Percentiles rank a stretch among this genome's conserved stretches.
Evolutionary conservation across 2,329 filamentous ascomycete species (phyloP).

Genomic region (Incumbomyces lentus): DNA sequence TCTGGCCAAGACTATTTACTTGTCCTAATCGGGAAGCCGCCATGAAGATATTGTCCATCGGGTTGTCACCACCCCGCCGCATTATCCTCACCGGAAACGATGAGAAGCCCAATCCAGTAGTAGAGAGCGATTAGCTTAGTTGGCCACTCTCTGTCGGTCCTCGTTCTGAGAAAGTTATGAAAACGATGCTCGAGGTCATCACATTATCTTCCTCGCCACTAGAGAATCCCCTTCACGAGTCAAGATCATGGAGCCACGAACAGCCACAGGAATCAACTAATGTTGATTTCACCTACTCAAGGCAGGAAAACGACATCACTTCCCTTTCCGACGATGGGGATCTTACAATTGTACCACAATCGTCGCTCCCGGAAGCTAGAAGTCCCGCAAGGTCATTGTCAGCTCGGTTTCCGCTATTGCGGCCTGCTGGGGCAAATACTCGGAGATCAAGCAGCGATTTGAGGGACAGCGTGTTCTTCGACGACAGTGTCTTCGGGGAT

Average conservation of each 20-base stretch:
- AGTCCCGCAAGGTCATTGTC: background rate
- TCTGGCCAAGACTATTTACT: constrained; percentile 5
- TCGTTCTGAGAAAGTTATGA: background rate
- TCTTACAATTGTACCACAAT: background rate
- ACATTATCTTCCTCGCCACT: constrained; percentile 7
- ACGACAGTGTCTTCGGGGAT: constrained; percentile 23
- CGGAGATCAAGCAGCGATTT: background rate
- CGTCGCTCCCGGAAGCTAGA: background rate
- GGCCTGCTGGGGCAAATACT: background rate
- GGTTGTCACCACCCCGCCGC: no score
- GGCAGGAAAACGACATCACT: no score
- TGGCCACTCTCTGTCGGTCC: no score
- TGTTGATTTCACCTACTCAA: no score
- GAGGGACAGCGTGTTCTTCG: constrained; percentile 10
- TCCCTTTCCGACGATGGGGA: background rate
- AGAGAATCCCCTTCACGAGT: background rate
- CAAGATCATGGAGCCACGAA: background rate
- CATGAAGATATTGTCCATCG: background rate
- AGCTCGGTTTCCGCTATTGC: no score
- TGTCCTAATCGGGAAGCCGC: background rate
- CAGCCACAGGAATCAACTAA: no score
- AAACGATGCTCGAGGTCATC: background rate
- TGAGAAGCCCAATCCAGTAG: background rate
- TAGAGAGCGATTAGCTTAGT: no score
- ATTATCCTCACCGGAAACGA: no score